Base-by-base conservation (phyloP, 192 early-diverging fungal genomes). In the Gonapodya prolifera region DNA sequence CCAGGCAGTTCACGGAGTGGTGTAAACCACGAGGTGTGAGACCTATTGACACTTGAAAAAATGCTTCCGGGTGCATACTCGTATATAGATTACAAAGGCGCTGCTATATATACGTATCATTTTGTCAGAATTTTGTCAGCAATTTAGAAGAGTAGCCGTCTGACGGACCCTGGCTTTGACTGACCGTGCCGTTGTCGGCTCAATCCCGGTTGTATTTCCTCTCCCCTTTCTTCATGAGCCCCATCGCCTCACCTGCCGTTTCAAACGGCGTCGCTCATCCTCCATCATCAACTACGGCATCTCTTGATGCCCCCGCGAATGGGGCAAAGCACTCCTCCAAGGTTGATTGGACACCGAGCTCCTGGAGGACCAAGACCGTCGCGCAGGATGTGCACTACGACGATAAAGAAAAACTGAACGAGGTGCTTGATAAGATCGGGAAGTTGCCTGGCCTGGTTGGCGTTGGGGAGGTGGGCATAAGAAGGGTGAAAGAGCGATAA, bases 371-470 rank as follows among this genome's bases (percentile, higher is more conserved):
- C 1, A 86, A 86, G 77, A 90, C 92, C 75, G 90, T 92, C 78
- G 87, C 86, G 75, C 97, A 99, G 83, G 93, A 95, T 76, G 97
- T 99, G 29, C 83, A 86, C 69, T 99, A 96, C 83, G 90, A 92
- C 34, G 88, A 96, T 80, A 86, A 88, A 75, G 81, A 80, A 29
- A 89, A 92, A 78, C 81, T 95, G 1, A 75, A 90, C 29, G 80
- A 80, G 8, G 95, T 96, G 2, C 80, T 97, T 16, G 79, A 82
- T 23, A 95, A 95, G 79, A 84, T 99, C 30, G 82, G 88, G 2
- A 83, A 82, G 61, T 85, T 99, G 75, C 97, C 97, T 78, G 95
- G 95, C 28, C 85, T 99, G 76, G 97, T 99, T n/a, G 87, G 90
- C 30, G 84, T 91, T 71, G 81, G 81, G 13, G 97, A 99, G 87